phyloP scores from a whole-genome alignment of 371 early-diverging fungal species.

The Mortierella sp. region DNA sequence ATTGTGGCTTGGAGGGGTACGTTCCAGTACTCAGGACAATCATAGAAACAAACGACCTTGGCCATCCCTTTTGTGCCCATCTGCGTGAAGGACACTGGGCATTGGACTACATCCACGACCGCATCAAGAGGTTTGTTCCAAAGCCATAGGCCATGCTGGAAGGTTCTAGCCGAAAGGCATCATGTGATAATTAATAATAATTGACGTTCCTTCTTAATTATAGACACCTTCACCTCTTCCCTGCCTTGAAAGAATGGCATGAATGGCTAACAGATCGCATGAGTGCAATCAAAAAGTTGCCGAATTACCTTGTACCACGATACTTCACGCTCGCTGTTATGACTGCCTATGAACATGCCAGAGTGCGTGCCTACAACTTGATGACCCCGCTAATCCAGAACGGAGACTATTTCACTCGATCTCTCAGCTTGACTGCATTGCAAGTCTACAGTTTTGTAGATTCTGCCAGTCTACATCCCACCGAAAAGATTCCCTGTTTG shows the following conservation, averaged over 20 bases:
- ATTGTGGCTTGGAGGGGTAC: constrained; percentile 96
- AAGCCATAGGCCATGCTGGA: too few species aligned
- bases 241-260: constrained; percentile 62
- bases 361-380: constrained; percentile 67
- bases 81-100: constrained; percentile 94
- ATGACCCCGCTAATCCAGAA: constrained; percentile 73
- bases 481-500: constrained; percentile 67
- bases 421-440: constrained; percentile 81
- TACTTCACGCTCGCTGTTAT: constrained; percentile 90
- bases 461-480: constrained; percentile 86
- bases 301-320: constrained; percentile 90
- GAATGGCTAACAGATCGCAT: constrained; percentile 86
- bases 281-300: constrained; percentile 73
- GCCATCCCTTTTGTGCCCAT: constrained; percentile 92
- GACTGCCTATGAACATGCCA: constrained; percentile 80
- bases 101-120: constrained; percentile 83
- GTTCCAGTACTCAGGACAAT: constrained; percentile 81
- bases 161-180: too few species aligned
- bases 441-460: constrained; percentile 85
- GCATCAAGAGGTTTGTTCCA: constrained; percentile 77
- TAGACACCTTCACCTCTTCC: constrained; percentile 64
- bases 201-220: neutral
- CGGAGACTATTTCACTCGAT: constrained; percentile 77
- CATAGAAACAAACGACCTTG: constrained; percentile 88
- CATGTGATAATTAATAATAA: too few species aligned